Base-by-base conservation (phyloP, 73 alveolate genomes). In the Paramecium primaurelia region DNA sequence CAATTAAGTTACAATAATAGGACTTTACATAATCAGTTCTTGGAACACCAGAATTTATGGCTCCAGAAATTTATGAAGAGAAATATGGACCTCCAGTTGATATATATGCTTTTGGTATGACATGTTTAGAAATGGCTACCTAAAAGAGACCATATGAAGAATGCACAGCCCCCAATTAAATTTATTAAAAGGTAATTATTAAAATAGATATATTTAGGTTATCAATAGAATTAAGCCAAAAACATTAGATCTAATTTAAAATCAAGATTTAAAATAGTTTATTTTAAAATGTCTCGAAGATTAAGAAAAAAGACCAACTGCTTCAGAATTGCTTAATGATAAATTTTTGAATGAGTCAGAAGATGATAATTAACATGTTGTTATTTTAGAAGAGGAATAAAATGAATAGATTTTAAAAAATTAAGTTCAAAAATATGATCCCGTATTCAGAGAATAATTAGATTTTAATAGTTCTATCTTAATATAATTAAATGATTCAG, bases 11-110 rank as follows among this genome's bases (percentile, higher is more conserved):
- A 96, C 86, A 96, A 90, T 95, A 95, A 71, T 95, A 99, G n/a
- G 98, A 93, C 75, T 97, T 97, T 49, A 98, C 99, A n/a, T 84
- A 77, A 11, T 92, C 95, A 86, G 92, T 97, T 54, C 90, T 95
- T 44, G 98, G 98, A 20, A 96, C 99, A 34, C 97, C 97, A 42
- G 99, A 96, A 93, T 96, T 93, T 93, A 94, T 97, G 93, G 96
- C 99, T 0, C 99, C 99, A 59, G 99, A 96, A 92, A 96, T 96
- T 45, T 96, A 94, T 93, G 94, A 96, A 71, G 97, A 93, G 77
- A 91, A 85, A 85, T 95, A 95, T 93, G 98, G 96, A 8, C 95
- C 97, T 8, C 94, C 96, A 68, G 95, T 94, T 26, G 99, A 96
- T 93, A 96, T 96, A 7, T 96, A 96, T 95, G 92, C 98, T 38